A percentile compares a stretch with the other conserved stretches of the same genome.
Evolutionary conservation across 176 grass and related monocot genomes (phyloP).

Genomic region (Juncus inflexus): DNA sequence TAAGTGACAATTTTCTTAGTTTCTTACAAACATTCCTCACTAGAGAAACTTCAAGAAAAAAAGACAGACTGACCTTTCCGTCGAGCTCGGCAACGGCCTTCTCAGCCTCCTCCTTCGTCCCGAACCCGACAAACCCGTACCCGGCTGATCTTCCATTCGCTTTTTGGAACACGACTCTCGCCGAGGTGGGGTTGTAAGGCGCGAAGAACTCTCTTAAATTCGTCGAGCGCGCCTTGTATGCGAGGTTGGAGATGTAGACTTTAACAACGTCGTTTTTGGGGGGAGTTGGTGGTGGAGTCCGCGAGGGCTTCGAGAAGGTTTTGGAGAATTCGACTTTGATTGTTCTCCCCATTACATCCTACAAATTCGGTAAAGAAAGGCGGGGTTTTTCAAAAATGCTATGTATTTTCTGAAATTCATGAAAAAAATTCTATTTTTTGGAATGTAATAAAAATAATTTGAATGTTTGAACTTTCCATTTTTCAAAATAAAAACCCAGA

Average conservation of each 20-base stretch:
- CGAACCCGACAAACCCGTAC: slow-evolving; percentile 89
- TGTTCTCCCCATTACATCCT: slow-evolving; percentile 61
- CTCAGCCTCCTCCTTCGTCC: slow-evolving; percentile 66
- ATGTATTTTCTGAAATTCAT: background rate
- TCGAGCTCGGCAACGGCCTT: slow-evolving; percentile 69
- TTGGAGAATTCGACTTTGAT: slow-evolving; percentile 85
- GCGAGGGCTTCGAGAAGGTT: slow-evolving; percentile 66
- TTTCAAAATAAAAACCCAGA: too few relatives aligned
- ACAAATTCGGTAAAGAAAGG: background rate
- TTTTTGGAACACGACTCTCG: slow-evolving; percentile 59
- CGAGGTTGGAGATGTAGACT: slow-evolving; percentile 92
- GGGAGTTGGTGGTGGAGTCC: slow-evolving; percentile 35
- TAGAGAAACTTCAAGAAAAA: slow-evolving; percentile 22
- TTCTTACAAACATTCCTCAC: slow-evolving; percentile 10
- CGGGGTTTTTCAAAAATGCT: background rate
- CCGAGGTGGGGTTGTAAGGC: slow-evolving; percentile 53
- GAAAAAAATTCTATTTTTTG: background rate
- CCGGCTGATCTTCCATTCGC: slow-evolving; percentile 51
- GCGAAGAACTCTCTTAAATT: slow-evolving; percentile 71
- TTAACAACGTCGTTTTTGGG: slow-evolving; percentile 22
- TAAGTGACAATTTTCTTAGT: too few relatives aligned
- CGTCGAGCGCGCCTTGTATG: slow-evolving; percentile 69
- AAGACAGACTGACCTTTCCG: slow-evolving; percentile 54
- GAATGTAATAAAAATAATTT: background rate
- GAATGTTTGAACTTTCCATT: background rate